phyloP scores from a whole-genome alignment of 495 filamentous ascomycete species.

The Daldinia vernicosa region DNA sequence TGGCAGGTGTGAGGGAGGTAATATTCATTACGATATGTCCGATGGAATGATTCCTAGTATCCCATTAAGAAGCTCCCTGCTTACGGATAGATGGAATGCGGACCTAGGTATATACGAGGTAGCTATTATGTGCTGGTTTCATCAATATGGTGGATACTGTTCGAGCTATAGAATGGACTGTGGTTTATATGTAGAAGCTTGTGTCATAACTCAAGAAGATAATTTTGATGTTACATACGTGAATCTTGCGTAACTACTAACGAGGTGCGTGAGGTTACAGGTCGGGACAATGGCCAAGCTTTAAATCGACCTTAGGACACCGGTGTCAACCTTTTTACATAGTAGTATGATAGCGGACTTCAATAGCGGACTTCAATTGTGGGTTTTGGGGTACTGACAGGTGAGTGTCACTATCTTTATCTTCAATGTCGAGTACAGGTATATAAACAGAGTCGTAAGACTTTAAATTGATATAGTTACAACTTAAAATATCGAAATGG shows the following conservation, averaged over 20 bases:
- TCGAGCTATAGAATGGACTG: background rate
- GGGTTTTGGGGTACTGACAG: conserved; percentile 3
- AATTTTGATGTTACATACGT: background rate
- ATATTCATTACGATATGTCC: background rate
- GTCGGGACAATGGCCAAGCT: background rate
- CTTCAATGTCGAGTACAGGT: background rate
- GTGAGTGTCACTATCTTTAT: conserved; percentile 8
- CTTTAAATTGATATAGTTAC: conserved; percentile 13
- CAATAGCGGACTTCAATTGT: background rate
- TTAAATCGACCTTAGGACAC: conserved; percentile 16
- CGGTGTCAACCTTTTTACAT: conserved; percentile 12
- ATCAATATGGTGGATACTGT: background rate
- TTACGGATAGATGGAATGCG: no score
- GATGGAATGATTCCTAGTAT: background rate
- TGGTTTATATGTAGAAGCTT: background rate
- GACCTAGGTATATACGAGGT: background rate
- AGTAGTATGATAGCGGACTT: background rate
- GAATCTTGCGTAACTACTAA: background rate
- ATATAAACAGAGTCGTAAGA: conserved; percentile 20
- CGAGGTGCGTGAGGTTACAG: background rate
- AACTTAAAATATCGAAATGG: conserved; percentile 24
- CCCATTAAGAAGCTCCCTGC: background rate
- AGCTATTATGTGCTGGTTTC: background rate
- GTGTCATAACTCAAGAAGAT: background rate
- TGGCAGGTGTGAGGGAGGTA: background rate